A percentile compares a stretch with the other conserved stretches of the same genome.
phyloP scores from a whole-genome alignment of 768 basidiomycete genomes.

The Suillus weaverae region DNA sequence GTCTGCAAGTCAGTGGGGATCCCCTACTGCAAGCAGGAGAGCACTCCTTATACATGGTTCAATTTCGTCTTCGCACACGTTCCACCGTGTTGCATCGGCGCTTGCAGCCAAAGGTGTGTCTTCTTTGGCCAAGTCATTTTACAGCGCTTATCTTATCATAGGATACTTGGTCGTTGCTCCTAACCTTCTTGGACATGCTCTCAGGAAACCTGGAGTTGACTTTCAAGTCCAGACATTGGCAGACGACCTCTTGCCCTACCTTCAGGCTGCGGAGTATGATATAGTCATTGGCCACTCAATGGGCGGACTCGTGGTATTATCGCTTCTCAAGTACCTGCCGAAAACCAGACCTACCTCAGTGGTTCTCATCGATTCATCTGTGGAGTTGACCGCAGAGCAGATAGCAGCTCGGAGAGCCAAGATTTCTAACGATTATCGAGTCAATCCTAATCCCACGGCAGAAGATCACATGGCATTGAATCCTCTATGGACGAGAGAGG shows the following conservation, averaged over 20 bases:
- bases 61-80: conserved; percentile 13
- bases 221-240: conserved; percentile 1
- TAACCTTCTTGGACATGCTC: conserved; percentile 25
- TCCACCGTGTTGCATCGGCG: conserved; percentile 14
- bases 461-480: conserved; percentile 9
- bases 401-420: not conserved
- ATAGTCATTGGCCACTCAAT: conserved; percentile 24
- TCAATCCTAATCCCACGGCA: not conserved
- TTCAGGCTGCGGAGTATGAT: conserved; percentile 2
- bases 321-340: conserved; percentile 19
- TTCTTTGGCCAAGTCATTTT: too few species aligned
- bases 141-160: conserved; percentile 7
- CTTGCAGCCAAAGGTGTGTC: conserved; percentile 19
- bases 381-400: conserved; percentile 6
- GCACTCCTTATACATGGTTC: conserved; percentile 24
- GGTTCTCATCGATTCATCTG: conserved; percentile 19
- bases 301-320: conserved; percentile 15
- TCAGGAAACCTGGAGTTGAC: not conserved
- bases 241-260: conserved; percentile 4
- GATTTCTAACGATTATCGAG: not conserved
- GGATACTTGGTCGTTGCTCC: conserved; percentile 27
- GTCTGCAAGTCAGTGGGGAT: conserved; percentile 19
- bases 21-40: conserved; percentile 17
- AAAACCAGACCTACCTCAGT: conserved; percentile 9
- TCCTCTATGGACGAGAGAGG: conserved; percentile 2